Percentiles rank a stretch among this genome's conserved stretches.
Conservation (phyloP, 805 yeast genomes). For the Zygoascus biomembranicola region DNA sequence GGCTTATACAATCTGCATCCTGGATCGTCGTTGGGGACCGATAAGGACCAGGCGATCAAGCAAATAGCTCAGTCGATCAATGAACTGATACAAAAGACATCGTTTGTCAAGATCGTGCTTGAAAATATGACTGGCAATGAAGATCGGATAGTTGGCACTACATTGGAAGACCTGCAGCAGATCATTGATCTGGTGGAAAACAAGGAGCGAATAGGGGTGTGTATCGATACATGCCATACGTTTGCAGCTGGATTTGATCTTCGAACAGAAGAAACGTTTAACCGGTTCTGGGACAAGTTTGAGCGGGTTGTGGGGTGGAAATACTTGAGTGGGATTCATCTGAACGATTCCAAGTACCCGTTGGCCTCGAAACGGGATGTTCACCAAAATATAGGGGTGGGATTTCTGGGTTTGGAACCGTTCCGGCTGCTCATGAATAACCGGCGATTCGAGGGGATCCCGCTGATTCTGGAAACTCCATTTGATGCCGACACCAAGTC, state of each 20-base stretch:
- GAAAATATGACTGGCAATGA: slow-evolving; percentile 97
- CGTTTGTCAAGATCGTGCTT: slow-evolving; percentile 75
- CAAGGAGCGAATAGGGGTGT: slow-evolving; percentile 84
- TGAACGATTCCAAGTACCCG: slow-evolving; percentile 95
- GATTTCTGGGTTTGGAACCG: slow-evolving; percentile 80
- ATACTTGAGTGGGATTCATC: slow-evolving; percentile 71
- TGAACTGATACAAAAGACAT: slow-evolving; percentile 63
- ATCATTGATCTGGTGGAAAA: slow-evolving; percentile 76
- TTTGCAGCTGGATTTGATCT: slow-evolving; percentile 96
- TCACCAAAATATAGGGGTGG: slow-evolving; percentile 83
- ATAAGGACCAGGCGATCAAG: slow-evolving; percentile 53
- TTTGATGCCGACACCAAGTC: slow-evolving; percentile 24
- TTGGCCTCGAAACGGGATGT: slow-evolving; percentile 82
- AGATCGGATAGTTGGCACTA: slow-evolving; percentile 81
- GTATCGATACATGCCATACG: slow-evolving; percentile 93
- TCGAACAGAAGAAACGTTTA: slow-evolving; percentile 46
- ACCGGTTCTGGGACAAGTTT: slow-evolving; percentile 65
- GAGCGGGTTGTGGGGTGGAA: slow-evolving; percentile 67
- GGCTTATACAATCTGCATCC: slow-evolving; percentile 84
- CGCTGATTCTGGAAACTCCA: slow-evolving; percentile 86
- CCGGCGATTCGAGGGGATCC: slow-evolving; percentile 51
- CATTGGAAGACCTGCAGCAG: slow-evolving; percentile 61
- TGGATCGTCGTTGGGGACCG: slow-evolving; percentile 75
- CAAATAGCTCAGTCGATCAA: slow-evolving; percentile 75
- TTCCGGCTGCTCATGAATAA: slow-evolving; percentile 74